Base-by-base conservation (phyloP, 179 eudicot species). In the Spergularia azorica region DNA sequence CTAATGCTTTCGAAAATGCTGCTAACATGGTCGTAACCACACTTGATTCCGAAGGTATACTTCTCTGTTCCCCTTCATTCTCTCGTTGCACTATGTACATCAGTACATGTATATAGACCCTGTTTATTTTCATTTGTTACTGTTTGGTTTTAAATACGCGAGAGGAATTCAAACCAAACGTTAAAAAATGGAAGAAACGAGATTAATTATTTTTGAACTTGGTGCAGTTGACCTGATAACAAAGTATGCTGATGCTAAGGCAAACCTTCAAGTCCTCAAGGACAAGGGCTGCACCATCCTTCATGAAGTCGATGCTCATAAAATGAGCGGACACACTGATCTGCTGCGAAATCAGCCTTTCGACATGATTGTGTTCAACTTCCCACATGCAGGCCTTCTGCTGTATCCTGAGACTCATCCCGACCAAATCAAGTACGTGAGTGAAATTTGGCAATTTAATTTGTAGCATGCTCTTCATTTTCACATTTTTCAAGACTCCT, bases 301-400 rank as follows among this genome's bases (percentile, higher is more conserved):
- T 26, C 68, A 76, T 58, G 48, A 10, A 32, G 68, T 80, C 5
- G 75, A 80, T 75, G 83, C 76, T 2, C 79, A 43, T 38, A 63
- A 67, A 2, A 71, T 80, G 83, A 61, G 46, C 11, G 1, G 56
- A 0, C 79, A 56, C 32, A 2, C 32, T 52, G 36, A 4, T n/a
- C 10, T n/a, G 3, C 36, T 80, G 2, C 61, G 6, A 1, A n/a
- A 62, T 12, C 66, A 70, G 15, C 6, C 0, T 2, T 80, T 75
- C 38, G 67, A 75, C 36, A 46, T 58, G 15, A 80, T 80, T 26
- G 72, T 80, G 2, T 80, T 70, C 64, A 75, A 80, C 21, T 80
- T 75, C 55, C 79, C 75, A 0, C 79, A 80, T 61, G 38, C 63
- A 1, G 6, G 5, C 7, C 1, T 56, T 5, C 7, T 0, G 55